Evolutionary conservation across 148 eudicot species (phyloP).

Genomic region (Bassia scoparia): DNA sequence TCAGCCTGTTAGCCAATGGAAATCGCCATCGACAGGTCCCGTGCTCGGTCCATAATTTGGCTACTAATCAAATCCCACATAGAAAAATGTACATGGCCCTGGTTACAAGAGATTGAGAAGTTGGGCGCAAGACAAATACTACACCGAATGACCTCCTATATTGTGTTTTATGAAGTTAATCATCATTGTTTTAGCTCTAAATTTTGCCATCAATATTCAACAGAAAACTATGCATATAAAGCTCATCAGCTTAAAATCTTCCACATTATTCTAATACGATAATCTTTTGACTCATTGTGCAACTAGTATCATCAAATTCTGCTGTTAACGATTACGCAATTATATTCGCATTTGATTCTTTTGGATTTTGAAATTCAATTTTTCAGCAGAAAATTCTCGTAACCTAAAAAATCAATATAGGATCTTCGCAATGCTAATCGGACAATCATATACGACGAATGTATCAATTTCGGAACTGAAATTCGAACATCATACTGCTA

Average conservation of each 20-base stretch:
- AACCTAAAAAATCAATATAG: background rate
- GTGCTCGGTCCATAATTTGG: background rate
- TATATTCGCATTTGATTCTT: background rate
- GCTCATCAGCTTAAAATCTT: background rate
- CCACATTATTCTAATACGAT: too few species aligned
- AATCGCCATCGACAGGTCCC: background rate
- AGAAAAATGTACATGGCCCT: background rate
- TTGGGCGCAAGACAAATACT: background rate
- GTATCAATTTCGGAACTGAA: background rate
- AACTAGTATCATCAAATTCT: too few species aligned
- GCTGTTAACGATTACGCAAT: too few species aligned
- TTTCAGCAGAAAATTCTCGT: background rate
- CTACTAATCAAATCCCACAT: background rate
- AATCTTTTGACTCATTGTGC: too few species aligned
- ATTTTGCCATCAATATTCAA: constrained; percentile 5
- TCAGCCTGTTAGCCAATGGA: background rate
- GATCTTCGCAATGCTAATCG: background rate
- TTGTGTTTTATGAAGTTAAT: too few species aligned
- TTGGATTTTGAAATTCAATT: background rate
- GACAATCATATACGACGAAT: background rate
- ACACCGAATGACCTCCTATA: background rate
- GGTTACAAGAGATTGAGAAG: too few species aligned
- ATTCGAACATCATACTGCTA: background rate
- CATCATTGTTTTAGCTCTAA: background rate
- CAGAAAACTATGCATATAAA: background rate